phyloP scores from a whole-genome alignment of 306 rosid genomes.

The Medicago truncatula region DNA sequence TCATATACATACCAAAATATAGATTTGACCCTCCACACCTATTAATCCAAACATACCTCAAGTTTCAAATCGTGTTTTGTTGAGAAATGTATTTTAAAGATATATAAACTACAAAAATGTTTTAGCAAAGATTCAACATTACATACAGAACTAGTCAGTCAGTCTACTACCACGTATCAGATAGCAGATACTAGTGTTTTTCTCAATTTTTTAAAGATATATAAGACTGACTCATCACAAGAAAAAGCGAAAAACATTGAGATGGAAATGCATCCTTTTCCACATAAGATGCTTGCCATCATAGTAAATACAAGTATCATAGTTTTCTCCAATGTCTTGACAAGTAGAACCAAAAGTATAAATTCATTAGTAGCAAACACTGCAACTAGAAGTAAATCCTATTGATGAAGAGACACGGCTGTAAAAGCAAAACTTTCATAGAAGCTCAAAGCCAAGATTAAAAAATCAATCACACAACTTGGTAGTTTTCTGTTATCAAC shows the following conservation, averaged over 20 bases:
- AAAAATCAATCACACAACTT: conserved; percentile 62
- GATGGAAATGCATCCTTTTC: conserved; percentile 18
- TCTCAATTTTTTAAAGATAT: too few species aligned
- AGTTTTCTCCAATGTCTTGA: conserved; percentile 17
- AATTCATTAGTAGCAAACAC: conserved; percentile 27
- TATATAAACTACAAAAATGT: not conserved
- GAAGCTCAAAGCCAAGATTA: conserved; percentile 20
- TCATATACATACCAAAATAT: too few species aligned
- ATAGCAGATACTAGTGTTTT: not conserved
- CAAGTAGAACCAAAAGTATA: conserved; percentile 29
- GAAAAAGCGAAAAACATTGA: not conserved
- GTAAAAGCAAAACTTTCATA: conserved; percentile 30
- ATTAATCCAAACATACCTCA: not conserved
- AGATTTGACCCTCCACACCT: too few species aligned
- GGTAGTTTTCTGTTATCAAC: conserved; percentile 78
- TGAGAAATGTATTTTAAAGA: not conserved
- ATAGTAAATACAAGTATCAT: conserved; percentile 27
- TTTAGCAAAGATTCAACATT: not conserved
- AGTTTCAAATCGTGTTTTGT: not conserved
- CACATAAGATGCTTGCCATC: conserved; percentile 8
- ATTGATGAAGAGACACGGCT: not conserved
- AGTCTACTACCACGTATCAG: not conserved
- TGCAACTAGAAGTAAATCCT: conserved; percentile 25
- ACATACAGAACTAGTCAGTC: not conserved
- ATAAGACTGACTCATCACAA: not conserved